Base-by-base conservation (phyloP, 345 rosid genomes). In the Laguncularia racemosa region DNA sequence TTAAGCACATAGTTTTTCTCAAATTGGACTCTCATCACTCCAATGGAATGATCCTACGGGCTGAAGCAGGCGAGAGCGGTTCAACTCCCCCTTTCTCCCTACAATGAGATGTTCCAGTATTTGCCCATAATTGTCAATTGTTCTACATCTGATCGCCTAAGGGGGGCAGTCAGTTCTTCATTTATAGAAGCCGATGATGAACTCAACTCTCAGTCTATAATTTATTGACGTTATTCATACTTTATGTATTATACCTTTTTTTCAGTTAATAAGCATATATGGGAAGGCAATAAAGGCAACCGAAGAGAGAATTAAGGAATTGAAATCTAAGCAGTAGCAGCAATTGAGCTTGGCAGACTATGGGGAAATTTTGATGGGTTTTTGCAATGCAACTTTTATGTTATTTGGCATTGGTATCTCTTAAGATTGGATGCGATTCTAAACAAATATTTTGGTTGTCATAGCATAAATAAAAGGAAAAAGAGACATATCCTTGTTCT, bases 211-310 rank as follows among this genome's bases (percentile, higher is more conserved):
- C 10, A 33, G 40, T 33, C 40, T 4, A 4, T 33, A 6, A 7
- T 33, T 33, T 6, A 10, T 19, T 12, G 19, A 20, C 44, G 20
- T 14, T 4, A 48, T 0, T 16, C 46, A 19, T n/a, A 14, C 12
- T 13, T 13, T 20, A 44, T n/a, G 45, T 16, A 10, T 17, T 1
- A 21, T 20, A 23, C 38, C n/a, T 53, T 20, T 43, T 51, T 63
- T 40, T 7, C 86, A 93, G 99, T 63, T 89, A 23, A 85, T 93
- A 58, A 59, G 60, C 70, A 85, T 48, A 45, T 85, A 86, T 3
- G 96, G 88, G 67, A 74, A 78, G 51, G 97, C 97, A 16, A 78
- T 86, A 63, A 85, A 73, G 65, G 95, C 72, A 0, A 93, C 99
- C 0, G 95, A 93, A 64, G 84, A 89, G 80, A 79, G 83, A 76